Percentiles rank a stretch among this genome's conserved stretches.
Evolutionary conservation across 2,329 filamentous ascomycete species (phyloP).

Genomic region (Amesomyces nigricolor): DNA sequence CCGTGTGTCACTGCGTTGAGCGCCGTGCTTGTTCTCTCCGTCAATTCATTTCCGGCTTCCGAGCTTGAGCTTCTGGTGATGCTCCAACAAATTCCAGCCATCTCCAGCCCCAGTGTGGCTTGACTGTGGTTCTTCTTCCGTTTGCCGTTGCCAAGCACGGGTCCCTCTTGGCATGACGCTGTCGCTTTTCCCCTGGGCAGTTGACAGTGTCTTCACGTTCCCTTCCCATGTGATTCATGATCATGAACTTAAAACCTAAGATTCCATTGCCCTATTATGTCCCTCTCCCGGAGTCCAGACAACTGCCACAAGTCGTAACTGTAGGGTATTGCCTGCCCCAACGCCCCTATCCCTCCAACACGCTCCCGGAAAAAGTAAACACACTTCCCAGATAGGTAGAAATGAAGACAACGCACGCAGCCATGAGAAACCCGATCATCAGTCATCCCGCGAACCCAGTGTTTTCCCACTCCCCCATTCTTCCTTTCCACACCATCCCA

Average conservation of each 20-base stretch:
- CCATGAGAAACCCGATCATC: neutral
- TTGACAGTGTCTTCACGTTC: too few species aligned
- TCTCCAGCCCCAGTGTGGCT: constrained; percentile 19
- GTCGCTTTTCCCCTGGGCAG: too few species aligned
- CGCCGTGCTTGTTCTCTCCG: too few species aligned
- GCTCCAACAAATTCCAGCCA: too few species aligned
- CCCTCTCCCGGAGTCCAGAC: neutral
- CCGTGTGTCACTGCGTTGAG: neutral
- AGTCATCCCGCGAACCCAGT: neutral
- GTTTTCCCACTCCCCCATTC: neutral
- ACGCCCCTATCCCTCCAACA: constrained; percentile 3
- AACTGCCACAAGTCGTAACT: neutral
- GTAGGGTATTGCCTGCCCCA: constrained; percentile 14
- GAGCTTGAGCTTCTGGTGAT: neutral
- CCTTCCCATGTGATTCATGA: too few species aligned
- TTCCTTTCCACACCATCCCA: neutral
- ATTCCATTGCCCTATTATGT: neutral
- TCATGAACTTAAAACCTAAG: neutral
- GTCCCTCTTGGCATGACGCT: constrained; percentile 1
- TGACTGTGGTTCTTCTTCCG: neutral
- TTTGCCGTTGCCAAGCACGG: neutral
- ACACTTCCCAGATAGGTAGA: neutral
- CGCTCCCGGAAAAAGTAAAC: neutral
- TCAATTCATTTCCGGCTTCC: neutral
- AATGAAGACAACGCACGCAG: constrained; percentile 1